Conservation (phyloP, 2,329 filamentous ascomycete species). For the Monilinia fructigena region DNA sequence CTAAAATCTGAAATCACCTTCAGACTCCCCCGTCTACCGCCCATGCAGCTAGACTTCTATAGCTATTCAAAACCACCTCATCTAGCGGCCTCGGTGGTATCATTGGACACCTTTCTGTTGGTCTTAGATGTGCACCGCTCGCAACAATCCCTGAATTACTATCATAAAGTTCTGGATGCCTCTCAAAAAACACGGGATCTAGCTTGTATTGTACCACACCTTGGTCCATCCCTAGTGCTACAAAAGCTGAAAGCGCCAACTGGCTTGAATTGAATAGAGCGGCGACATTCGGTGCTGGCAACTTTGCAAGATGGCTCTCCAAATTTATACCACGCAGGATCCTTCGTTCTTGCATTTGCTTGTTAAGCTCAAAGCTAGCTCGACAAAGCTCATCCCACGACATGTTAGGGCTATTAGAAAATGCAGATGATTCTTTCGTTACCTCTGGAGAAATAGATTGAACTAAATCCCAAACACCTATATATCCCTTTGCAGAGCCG, state of each 20-base stretch:
- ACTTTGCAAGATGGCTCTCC: not conserved
- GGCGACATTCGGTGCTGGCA: conserved; percentile 13
- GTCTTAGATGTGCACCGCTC: conserved; percentile 12
- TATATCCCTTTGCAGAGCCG: conserved; percentile 1
- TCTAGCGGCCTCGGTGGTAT: not conserved
- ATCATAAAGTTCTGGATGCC: conserved; percentile 22
- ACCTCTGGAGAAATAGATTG: not conserved
- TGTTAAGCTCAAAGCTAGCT: conserved; percentile 13
- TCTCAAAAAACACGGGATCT: conserved; percentile 13
- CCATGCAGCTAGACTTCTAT: conserved; percentile 3
- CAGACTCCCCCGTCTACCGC: not conserved
- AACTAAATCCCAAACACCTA: conserved; percentile 18
- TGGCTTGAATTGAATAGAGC: conserved; percentile 13
- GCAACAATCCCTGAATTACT: conserved; percentile 1
- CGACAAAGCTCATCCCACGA: conserved; percentile 9
- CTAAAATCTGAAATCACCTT: not conserved
- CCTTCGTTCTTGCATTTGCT: not conserved
- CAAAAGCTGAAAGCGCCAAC: conserved; percentile 1
- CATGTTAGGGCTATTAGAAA: not conserved
- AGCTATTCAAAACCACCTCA: not conserved
- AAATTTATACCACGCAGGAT: not conserved
- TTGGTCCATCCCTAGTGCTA: conserved; percentile 7
- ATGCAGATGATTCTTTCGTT: not conserved
- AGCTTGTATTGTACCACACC: conserved; percentile 16
- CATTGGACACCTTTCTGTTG: not conserved